Percentiles rank a stretch among this genome's conserved stretches.
Conservation (phyloP, 371 early-diverging fungal genomes). For the Mucor saturninus region DNA sequence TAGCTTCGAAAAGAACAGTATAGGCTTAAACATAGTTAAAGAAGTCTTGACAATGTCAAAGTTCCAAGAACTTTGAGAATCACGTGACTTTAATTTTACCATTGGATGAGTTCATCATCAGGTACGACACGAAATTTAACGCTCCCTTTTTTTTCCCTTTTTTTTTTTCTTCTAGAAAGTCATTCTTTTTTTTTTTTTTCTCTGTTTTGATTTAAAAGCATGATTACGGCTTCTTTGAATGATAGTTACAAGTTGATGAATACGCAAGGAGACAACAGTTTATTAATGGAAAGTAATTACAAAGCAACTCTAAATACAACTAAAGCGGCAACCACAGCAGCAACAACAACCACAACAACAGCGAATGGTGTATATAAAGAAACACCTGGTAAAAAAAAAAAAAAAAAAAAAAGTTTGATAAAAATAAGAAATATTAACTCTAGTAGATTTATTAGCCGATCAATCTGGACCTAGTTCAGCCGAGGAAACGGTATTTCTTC, state of each 20-base stretch:
- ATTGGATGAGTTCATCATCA: neutral
- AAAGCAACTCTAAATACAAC: neutral
- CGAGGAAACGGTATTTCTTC: slow-evolving; percentile 24
- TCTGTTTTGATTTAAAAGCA: neutral
- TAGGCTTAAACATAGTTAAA: neutral
- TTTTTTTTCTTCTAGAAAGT: neutral
- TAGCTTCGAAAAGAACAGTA: no score
- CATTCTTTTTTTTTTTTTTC: neutral
- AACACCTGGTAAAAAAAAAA: neutral
- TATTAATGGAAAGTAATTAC: neutral
- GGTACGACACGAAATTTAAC: neutral
- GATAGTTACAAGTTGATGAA: neutral
- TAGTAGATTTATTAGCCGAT: slow-evolving; percentile 17
- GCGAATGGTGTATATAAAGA: neutral
- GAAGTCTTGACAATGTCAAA: neutral
- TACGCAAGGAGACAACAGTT: neutral
- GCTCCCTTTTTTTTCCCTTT: neutral
- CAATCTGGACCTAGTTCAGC: slow-evolving; percentile 9
- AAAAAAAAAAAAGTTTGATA: neutral
- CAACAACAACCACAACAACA: neutral
- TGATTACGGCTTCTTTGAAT: neutral
- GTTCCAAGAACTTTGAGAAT: neutral
- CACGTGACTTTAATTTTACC: slow-evolving; percentile 1
- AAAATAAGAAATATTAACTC: neutral
- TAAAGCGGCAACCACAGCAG: neutral